phyloP scores from a whole-genome alignment of 208 protist species.

The Leishmania martiniquensis region DNA sequence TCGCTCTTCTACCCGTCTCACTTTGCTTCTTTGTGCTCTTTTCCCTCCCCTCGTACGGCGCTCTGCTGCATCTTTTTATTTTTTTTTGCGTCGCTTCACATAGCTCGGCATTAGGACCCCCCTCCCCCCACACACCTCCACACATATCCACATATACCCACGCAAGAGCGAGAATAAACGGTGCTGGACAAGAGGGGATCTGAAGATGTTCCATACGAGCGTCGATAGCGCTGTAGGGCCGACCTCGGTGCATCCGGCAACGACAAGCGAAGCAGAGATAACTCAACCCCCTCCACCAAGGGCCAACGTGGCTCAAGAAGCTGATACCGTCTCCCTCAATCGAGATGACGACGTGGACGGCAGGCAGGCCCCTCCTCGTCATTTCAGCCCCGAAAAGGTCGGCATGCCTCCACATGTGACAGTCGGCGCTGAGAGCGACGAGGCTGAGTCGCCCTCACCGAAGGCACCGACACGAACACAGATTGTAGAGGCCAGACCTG shows the following conservation, averaged over 20 bases:
- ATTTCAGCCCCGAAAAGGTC: not conserved
- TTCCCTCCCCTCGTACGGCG: too few relatives aligned
- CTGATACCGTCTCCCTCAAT: not conserved
- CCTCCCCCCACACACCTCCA: too few relatives aligned
- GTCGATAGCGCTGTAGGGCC: not conserved
- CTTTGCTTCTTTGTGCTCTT: not conserved
- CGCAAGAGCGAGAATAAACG: not conserved
- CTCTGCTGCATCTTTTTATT: not conserved
- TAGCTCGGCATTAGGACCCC: not conserved
- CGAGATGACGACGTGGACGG: not conserved
- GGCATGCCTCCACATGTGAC: not conserved
- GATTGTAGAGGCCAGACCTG: conserved; percentile 15
- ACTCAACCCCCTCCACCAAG: not conserved
- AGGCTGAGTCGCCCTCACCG: conserved; percentile 25
- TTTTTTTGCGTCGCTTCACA: not conserved
- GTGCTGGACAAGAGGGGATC: not conserved
- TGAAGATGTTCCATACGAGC: not conserved
- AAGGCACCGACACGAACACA: conserved; percentile 21
- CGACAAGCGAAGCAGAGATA: not conserved
- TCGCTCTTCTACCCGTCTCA: not conserved
- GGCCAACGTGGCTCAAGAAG: not conserved
- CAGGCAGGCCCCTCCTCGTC: not conserved
- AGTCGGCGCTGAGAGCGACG: not conserved
- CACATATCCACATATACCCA: not conserved
- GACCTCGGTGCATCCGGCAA: not conserved